Conservation (phyloP, 2,329 filamentous ascomycete species). For the Grosmannia clavigera region DNA sequence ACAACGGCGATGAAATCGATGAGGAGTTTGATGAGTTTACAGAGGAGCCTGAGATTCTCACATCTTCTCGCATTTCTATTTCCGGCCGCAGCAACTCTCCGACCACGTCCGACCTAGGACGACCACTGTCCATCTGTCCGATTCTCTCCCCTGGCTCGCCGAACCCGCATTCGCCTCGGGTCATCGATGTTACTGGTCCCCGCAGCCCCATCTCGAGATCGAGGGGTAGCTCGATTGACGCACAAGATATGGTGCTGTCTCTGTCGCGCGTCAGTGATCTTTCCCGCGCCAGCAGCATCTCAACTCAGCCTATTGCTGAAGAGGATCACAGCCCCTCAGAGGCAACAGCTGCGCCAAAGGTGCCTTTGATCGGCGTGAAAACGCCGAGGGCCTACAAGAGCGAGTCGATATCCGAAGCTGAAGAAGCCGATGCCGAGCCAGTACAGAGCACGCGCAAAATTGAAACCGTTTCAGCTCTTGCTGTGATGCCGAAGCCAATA, state of each 20-base stretch:
- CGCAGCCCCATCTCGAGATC: slow-evolving; percentile 36
- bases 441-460: slow-evolving; percentile 9
- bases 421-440: slow-evolving; percentile 20
- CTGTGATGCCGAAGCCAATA: slow-evolving; percentile 1
- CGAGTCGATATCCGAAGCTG: slow-evolving; percentile 31
- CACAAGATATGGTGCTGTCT: slow-evolving; percentile 27
- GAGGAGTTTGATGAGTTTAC: slow-evolving; percentile 38
- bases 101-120: slow-evolving; percentile 33
- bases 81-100: slow-evolving; percentile 36
- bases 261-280: slow-evolving; percentile 24
- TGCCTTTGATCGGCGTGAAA: slow-evolving; percentile 3
- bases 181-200: slow-evolving; percentile 42
- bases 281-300: slow-evolving; percentile 27
- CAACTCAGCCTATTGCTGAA: slow-evolving; percentile 29
- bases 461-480: neutral
- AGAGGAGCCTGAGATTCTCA: slow-evolving; percentile 47
- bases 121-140: slow-evolving; percentile 23
- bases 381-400: slow-evolving; percentile 7
- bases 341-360: slow-evolving; percentile 1
- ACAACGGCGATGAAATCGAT: slow-evolving; percentile 40
- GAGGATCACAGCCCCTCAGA: slow-evolving; percentile 18
- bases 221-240: slow-evolving; percentile 35
- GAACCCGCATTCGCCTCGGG: slow-evolving; percentile 43
- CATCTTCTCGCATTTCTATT: slow-evolving; percentile 43
- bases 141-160: slow-evolving; percentile 29